Evolutionary conservation across 805 yeast genomes (phyloP).

Genomic region (Vanderwaltozyma verrucispora): DNA sequence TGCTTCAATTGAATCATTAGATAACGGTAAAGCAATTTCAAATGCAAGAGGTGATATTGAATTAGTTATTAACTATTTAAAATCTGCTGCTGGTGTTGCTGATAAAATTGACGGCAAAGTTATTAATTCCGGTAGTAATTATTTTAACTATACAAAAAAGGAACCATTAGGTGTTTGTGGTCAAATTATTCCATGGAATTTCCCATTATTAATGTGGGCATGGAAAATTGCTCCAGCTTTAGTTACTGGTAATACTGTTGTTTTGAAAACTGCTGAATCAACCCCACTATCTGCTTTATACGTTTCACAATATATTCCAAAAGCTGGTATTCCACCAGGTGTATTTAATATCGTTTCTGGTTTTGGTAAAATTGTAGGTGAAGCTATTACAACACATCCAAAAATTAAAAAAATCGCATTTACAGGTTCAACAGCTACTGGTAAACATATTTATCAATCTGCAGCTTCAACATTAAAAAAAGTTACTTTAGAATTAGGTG

Average conservation of each 20-base stretch:
- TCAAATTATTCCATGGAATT: slow-evolving; percentile 88
- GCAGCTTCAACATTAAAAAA: slow-evolving; percentile 72
- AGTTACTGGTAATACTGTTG: slow-evolving; percentile 77
- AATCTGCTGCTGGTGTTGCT: slow-evolving; percentile 80
- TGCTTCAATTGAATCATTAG: slow-evolving; percentile 77
- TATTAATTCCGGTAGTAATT: slow-evolving; percentile 51
- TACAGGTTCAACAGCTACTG: slow-evolving; percentile 82
- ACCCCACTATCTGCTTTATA: slow-evolving; percentile 76
- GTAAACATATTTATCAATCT: slow-evolving; percentile 59
- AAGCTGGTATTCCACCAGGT: slow-evolving; percentile 79
- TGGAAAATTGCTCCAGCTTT: slow-evolving; percentile 85
- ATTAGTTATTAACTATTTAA: slow-evolving; percentile 56
- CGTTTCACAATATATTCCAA: slow-evolving; percentile 50
- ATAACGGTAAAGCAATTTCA: slow-evolving; percentile 76
- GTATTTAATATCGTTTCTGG: slow-evolving; percentile 74
- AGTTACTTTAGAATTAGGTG: slow-evolving; percentile 78
- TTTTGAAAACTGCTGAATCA: slow-evolving; percentile 79
- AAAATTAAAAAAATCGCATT: slow-evolving; percentile 71
- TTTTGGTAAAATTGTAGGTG: slow-evolving; percentile 68
- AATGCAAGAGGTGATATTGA: slow-evolving; percentile 71
- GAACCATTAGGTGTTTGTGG: slow-evolving; percentile 89
- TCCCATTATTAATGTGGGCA: slow-evolving; percentile 79
- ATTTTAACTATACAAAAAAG: slow-evolving; percentile 56
- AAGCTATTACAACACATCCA: slow-evolving; percentile 57
- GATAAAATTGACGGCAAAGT: slow-evolving; percentile 54